phyloP scores from a whole-genome alignment of 352 stramenopile genomes.

The Halophytophthora polymorphica region DNA sequence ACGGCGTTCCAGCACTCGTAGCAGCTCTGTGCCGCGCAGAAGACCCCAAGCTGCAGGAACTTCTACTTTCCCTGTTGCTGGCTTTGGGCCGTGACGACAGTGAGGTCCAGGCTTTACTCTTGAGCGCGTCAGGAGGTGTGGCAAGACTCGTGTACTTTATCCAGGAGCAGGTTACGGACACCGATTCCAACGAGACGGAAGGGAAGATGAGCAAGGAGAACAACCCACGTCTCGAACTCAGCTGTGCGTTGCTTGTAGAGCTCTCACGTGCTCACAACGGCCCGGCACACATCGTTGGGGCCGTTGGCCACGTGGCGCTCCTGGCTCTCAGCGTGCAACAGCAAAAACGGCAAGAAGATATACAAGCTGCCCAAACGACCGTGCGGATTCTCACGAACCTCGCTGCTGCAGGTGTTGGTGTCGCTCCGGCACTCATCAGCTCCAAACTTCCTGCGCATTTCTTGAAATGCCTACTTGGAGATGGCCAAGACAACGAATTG shows the following conservation, averaged over 20 bases:
- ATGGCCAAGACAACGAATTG: slow-evolving; percentile 6
- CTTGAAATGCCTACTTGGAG: slow-evolving; percentile 30
- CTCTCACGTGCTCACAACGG: slow-evolving; percentile 32
- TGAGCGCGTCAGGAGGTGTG: slow-evolving; percentile 42
- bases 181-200: slow-evolving; percentile 8
- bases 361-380: slow-evolving; percentile 23
- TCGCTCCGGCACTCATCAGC: slow-evolving; percentile 23
- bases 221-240: slow-evolving; percentile 25
- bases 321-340: slow-evolving; percentile 44
- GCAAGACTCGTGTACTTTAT: slow-evolving; percentile 44
- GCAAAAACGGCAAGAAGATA: slow-evolving; percentile 11
- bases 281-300: slow-evolving; percentile 37
- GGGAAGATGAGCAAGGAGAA: slow-evolving; percentile 25
- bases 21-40: slow-evolving; percentile 33
- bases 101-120: slow-evolving; percentile 61
- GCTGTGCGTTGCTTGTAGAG: slow-evolving; percentile 42
- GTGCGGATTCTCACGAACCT: slow-evolving; percentile 56
- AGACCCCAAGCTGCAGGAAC: slow-evolving; percentile 36
- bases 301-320: slow-evolving; percentile 31
- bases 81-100: slow-evolving; percentile 49
- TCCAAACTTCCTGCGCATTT: slow-evolving; percentile 53
- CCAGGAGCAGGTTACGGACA: slow-evolving; percentile 22
- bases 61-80: slow-evolving; percentile 42
- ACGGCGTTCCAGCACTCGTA: slow-evolving; percentile 62
- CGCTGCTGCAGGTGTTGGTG: slow-evolving; percentile 18